These are phyloP conservation scores for Deakozyma indianensis DNA, from an alignment of 805 yeast genomes.

Conservation along the genomic window DNA sequence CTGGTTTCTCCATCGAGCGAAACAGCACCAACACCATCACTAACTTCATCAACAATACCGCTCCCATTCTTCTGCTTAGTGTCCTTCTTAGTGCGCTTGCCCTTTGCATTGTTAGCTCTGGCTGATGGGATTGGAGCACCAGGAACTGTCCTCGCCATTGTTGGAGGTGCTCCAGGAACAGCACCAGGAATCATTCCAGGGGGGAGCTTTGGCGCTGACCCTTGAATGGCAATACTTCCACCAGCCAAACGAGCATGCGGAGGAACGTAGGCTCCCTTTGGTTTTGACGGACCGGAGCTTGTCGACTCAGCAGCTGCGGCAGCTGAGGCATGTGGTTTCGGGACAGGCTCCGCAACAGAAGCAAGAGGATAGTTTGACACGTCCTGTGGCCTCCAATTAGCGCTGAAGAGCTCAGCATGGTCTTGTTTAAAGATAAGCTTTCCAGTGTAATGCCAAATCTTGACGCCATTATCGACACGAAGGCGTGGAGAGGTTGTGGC, in stretches of 20 bases:
- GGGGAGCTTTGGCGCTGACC: not conserved
- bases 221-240: slow-evolving; percentile 19
- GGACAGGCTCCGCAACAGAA: slow-evolving; percentile 28
- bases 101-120: slow-evolving; percentile 3
- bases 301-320: slow-evolving; percentile 24
- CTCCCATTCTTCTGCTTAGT: slow-evolving; percentile 11
- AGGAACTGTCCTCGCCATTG: slow-evolving; percentile 5
- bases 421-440: slow-evolving; percentile 64
- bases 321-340: slow-evolving; percentile 61
- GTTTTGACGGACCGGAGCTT: slow-evolving; percentile 35
- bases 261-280: slow-evolving; percentile 89
- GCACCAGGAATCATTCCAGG: slow-evolving; percentile 1
- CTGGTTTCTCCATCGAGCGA: slow-evolving; percentile 27
- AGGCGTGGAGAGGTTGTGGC: slow-evolving; percentile 96
- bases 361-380: slow-evolving; percentile 40
- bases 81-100: slow-evolving; percentile 16
- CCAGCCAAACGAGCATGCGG: slow-evolving; percentile 68
- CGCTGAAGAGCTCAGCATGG: slow-evolving; percentile 65
- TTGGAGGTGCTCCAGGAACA: slow-evolving; percentile 2
- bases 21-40: not conserved
- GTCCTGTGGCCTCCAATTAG: slow-evolving; percentile 70
- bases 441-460: slow-evolving; percentile 88
- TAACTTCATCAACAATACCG: slow-evolving; percentile 31
- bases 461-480: slow-evolving; percentile 90
- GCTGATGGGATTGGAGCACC: slow-evolving; percentile 14